Percentiles rank a stretch among this genome's conserved stretches.
Conservation (phyloP, 2,329 filamentous ascomycete species). For the Aspergillus proliferans region DNA sequence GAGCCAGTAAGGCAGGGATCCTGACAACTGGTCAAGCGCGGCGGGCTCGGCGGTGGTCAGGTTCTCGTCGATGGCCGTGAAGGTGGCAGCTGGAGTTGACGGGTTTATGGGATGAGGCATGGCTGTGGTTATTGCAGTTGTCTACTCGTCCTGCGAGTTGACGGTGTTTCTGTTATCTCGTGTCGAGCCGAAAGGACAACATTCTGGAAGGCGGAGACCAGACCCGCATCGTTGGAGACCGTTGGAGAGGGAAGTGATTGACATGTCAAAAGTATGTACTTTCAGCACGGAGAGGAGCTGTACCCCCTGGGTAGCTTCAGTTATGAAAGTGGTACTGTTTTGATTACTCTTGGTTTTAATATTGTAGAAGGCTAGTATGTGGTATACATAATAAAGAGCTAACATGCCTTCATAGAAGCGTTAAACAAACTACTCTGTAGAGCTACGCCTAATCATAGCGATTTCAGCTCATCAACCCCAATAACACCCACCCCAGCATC, state of each 20-base stretch:
- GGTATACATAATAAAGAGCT: too few species aligned
- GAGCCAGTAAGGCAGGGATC: slow-evolving; percentile 66
- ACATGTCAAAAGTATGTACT: background rate
- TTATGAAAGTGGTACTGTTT: too few species aligned
- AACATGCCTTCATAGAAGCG: too few species aligned
- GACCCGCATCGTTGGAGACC: background rate
- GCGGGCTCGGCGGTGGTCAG: slow-evolving; percentile 11
- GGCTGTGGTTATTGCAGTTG: background rate
- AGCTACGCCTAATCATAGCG: slow-evolving; percentile 7
- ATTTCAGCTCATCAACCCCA: slow-evolving; percentile 52
- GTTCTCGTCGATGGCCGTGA: slow-evolving; percentile 19
- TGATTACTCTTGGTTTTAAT: too few species aligned
- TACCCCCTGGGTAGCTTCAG: too few species aligned
- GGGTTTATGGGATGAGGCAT: background rate
- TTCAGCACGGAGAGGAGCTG: too few species aligned
- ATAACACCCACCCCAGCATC: slow-evolving; percentile 59
- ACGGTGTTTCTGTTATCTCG: background rate
- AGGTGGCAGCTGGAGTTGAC: slow-evolving; percentile 15
- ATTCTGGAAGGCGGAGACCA: background rate
- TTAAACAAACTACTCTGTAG: background rate
- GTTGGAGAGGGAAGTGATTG: background rate
- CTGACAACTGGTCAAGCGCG: slow-evolving; percentile 6
- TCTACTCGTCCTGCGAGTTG: background rate
- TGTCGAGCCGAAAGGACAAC: too few species aligned
- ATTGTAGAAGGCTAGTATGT: too few species aligned